Base-by-base conservation (phyloP, 805 yeast genomes). In the Crinitomyces ghanaensis region DNA sequence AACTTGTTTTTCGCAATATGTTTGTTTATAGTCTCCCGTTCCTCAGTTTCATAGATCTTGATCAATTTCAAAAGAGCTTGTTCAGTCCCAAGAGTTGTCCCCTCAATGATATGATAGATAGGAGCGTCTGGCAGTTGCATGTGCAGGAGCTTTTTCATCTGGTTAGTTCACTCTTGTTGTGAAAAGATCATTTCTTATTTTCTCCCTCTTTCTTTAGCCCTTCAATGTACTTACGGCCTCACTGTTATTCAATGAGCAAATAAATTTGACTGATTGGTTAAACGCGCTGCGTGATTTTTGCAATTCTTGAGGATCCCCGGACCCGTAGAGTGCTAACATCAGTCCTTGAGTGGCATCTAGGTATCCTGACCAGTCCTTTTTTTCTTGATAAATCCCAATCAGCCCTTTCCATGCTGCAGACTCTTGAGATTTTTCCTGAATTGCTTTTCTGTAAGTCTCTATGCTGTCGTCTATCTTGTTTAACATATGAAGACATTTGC, bases 351-450 rank as follows among this genome's bases (percentile, higher is more conserved):
- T 26, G 2, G 49, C 38, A 1, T 45, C 41, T 7, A 56, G 34
- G 28, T 44, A 44, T 7, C 33, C 38, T 4, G 24, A 16, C 13
- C 36, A 38, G 16, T 49, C 39, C 9, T 45, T 40, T n/a, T 23
- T 31, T 7, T 34, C 37, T 12, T 45, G 46, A 27, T 48, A 44
- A 4, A 52, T 32, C 7, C 40, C 35, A 24, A 74, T 56, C 38
- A 77, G 63, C 1, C 97, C 97, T 48, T 81, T 83, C 93, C 91
- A 86, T 0, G 85, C 93, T 17, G 70, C 52, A 2, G 73, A 42
- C 32, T 76, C 71, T 39, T 48, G 21, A 41, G 57, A 30, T 57
- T 50, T 18, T 66, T 55, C 6, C 57, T 63, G 15, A 70, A 59
- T 43, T 68, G 70, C 42, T 60, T 54, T 12, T 42, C 48, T 11